Percentiles rank a stretch among this genome's conserved stretches.
These are phyloP conservation scores for Chaetomium cochliodes DNA, from an alignment of 495 filamentous ascomycete genomes.

Conservation along the genomic window DNA sequence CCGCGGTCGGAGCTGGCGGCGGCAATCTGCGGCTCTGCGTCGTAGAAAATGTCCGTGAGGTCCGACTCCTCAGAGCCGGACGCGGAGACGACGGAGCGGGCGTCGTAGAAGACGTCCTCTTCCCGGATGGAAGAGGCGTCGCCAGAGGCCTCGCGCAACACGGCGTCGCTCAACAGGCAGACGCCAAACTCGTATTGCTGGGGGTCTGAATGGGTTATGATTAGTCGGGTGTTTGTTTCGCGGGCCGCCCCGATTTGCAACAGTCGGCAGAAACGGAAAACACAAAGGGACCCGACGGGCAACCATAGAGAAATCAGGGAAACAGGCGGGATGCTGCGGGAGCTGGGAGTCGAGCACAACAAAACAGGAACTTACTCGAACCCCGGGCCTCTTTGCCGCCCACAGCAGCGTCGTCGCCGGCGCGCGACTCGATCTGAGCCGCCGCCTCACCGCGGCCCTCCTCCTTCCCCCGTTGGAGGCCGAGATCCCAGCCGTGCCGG, in stretches of 20 bases:
- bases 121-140: not conserved
- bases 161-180: slow-evolving; percentile 6
- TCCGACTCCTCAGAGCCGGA: not conserved
- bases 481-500: not conserved
- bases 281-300: too few relatives aligned
- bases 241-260: not conserved
- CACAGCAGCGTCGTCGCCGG: not conserved
- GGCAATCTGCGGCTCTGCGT: not conserved
- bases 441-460: not conserved
- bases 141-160: not conserved
- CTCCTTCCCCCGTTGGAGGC: not conserved
- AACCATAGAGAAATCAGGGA: too few relatives aligned
- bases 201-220: not conserved
- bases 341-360: too few relatives aligned
- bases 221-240: not conserved
- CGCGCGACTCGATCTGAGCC: not conserved
- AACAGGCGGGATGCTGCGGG: too few relatives aligned
- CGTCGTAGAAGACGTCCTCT: slow-evolving; percentile 1
- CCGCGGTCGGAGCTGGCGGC: not conserved
- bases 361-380: not conserved
- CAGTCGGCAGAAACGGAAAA: not conserved
- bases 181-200: not conserved
- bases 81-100: not conserved
- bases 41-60: too few relatives aligned
- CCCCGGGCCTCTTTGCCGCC: not conserved